Percentiles rank a stretch among this genome's conserved stretches.
Evolutionary conservation across 148 eudicot genomes (phyloP).

Genomic region (Persicaria tinctoria): DNA sequence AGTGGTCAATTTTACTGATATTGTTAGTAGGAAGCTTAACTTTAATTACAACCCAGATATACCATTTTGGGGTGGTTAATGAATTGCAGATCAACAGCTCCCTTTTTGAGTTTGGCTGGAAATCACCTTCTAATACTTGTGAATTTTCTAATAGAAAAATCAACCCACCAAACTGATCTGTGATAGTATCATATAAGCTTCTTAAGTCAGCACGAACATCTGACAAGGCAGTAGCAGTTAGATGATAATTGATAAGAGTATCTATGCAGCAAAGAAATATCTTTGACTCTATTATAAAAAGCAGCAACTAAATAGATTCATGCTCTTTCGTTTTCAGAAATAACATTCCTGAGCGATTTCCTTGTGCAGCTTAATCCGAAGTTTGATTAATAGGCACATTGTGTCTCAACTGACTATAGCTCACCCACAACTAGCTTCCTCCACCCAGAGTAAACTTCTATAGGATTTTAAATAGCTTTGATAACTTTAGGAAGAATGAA

Average conservation of each 20-base stretch:
- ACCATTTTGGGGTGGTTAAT: neutral
- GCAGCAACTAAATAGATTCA: neutral
- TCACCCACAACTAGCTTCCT: too few relatives aligned
- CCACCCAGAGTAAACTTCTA: too few relatives aligned
- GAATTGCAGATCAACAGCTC: neutral
- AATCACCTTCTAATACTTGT: neutral
- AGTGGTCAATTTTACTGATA: neutral
- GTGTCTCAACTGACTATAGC: neutral
- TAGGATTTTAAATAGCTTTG: too few relatives aligned
- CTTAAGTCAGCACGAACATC: neutral
- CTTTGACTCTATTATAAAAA: neutral
- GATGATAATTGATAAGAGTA: neutral
- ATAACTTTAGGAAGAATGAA: too few relatives aligned
- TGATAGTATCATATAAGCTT: neutral
- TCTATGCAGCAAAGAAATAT: neutral
- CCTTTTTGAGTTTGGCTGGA: neutral
- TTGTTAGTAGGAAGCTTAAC: neutral
- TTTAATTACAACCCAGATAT: neutral
- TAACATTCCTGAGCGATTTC: neutral
- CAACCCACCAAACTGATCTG: neutral
- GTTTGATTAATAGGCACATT: neutral
- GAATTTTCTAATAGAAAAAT: neutral
- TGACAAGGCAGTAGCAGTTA: neutral
- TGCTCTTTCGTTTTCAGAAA: neutral
- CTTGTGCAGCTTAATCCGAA: neutral